Evolutionary conservation across 768 basidiomycete genomes (phyloP), one percentile per base, ranked within the genome.

Genomic region (Calocybe cyanea): DNA sequence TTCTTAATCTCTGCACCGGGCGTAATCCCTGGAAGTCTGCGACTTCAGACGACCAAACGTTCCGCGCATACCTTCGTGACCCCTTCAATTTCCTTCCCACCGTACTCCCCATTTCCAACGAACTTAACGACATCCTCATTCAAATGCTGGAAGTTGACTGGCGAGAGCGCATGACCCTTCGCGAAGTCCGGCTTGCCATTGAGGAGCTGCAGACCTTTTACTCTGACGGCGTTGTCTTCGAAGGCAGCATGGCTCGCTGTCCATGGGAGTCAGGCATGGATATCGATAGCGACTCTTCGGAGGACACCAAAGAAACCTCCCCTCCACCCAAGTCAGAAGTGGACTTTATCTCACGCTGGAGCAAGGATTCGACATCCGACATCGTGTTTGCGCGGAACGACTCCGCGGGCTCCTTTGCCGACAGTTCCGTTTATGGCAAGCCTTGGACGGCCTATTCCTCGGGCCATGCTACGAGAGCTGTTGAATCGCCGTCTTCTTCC

Each of bases 11-110:
- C 38, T 83, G 88, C 24, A 96, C 92, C 14, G 92, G 92, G 6
- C 81, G 95, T 25, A 97, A 97, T 56, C 95, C 95, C 11, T 99
- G 95, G 95, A 89, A 89, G 64, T 87, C 89, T n/a, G 93, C 95
- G 8, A 84, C 80, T 15, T 61, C 71, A 4, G 74, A 82, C 37
- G 95, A 98, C 66, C 86, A 88, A 53, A 93, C 91, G 3, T 99
- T 93, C 75, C 78, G 85, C 56, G 87, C 87, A 2, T 99, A 90
- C 66, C 75, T 89, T 45, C 81, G 79, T 49, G 81, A 90, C 54
- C 87, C 89, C 23, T 51, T 62, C 17, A 75, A 80, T 50, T 95
- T 96, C 72, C 79, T 98, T 15, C 84, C 84, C 21, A 80, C 79
- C 41, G 86, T 90, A 61, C 81, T 92, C 20, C 92, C 92, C 17